A percentile compares a stretch with the other conserved stretches of the same genome.
Evolutionary conservation across 2,329 filamentous ascomycete genomes (phyloP).

Genomic region (Xylariaceae sp.): DNA sequence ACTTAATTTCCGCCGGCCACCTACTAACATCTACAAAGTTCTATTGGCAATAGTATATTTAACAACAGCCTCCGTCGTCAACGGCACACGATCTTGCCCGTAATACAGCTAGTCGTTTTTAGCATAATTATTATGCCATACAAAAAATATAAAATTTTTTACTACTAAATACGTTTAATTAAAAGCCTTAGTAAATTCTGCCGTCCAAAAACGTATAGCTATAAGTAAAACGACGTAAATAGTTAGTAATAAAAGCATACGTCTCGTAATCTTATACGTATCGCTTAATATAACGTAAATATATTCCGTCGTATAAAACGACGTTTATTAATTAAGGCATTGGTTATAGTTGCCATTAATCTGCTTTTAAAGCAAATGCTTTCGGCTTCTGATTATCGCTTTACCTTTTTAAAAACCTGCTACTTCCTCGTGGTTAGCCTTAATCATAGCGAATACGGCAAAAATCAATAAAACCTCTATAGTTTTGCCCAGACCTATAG

Average conservation of each 20-base stretch:
- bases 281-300: slow-evolving; percentile 1
- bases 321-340: not conserved
- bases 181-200: not conserved
- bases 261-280: not conserved
- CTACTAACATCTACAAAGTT: not conserved
- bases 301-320: not conserved
- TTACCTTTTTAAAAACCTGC: not conserved
- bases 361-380: not conserved
- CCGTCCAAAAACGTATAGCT: not conserved
- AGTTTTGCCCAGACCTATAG: slow-evolving; percentile 2
- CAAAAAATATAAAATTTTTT: not conserved
- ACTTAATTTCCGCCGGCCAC: not conserved
- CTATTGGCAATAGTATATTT: not conserved
- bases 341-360: not conserved
- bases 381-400: not conserved
- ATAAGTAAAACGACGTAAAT: slow-evolving; percentile 1
- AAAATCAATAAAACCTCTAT: not conserved
- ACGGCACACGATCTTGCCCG: not conserved
- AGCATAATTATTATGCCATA: not conserved
- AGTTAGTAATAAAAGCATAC: not conserved
- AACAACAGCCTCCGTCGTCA: not conserved
- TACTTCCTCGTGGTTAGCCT: slow-evolving; percentile 1
- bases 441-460: slow-evolving; percentile 1
- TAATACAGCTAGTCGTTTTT: not conserved
- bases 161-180: not conserved